Conservation (phyloP, 2,329 filamentous ascomycete species). For the Colletotrichum tropicicola region DNA sequence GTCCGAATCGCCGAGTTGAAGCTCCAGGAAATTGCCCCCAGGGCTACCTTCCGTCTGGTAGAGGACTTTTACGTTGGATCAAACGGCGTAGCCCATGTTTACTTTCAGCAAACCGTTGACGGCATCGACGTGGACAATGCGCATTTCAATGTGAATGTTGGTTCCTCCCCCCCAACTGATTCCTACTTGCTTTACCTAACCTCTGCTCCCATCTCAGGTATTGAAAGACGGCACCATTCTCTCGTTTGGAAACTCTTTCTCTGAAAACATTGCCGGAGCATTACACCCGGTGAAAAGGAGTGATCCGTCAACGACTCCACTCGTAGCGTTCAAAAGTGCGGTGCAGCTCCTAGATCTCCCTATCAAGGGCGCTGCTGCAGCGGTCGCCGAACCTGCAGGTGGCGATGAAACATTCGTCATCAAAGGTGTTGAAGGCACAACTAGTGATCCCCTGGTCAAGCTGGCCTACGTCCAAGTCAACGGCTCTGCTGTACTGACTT, state of each 20-base stretch:
- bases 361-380: background rate
- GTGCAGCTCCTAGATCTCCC: background rate
- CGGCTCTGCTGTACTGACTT: constrained; percentile 57
- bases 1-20: constrained; percentile 54
- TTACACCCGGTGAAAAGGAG: background rate
- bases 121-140: constrained; percentile 69
- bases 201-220: background rate
- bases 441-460: constrained; percentile 61
- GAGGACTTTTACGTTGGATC: constrained; percentile 62
- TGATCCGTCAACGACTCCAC: background rate
- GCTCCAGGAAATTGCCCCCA: constrained; percentile 47
- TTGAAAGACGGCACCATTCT: background rate
- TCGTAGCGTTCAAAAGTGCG: background rate
- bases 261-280: background rate
- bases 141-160: constrained; percentile 68
- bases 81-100: constrained; percentile 65
- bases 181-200: background rate
- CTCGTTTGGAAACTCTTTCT: background rate
- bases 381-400: background rate
- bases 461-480: constrained; percentile 62
- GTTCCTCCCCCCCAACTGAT: constrained; percentile 5
- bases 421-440: constrained; percentile 44
- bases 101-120: constrained; percentile 67
- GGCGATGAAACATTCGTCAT: background rate
- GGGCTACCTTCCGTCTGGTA: constrained; percentile 57